Percentiles rank a stretch among this genome's conserved stretches.
These are phyloP conservation scores for Neurospora sp. DNA, from an alignment of 495 filamentous ascomycete genomes.

Conservation along the genomic window DNA sequence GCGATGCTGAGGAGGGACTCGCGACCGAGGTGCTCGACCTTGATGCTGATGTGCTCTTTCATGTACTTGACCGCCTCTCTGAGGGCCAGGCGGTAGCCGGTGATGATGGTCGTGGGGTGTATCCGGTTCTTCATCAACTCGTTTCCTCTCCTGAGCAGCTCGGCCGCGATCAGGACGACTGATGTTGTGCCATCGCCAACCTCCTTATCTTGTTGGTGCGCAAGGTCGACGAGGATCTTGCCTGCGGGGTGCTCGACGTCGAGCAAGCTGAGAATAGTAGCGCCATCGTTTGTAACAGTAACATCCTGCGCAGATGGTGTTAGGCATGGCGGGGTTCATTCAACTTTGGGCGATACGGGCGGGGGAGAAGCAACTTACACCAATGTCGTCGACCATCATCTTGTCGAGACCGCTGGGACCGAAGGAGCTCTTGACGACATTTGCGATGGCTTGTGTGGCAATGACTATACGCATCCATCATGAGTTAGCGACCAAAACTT, in stretches of 20 bases:
- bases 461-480: conserved; percentile 47
- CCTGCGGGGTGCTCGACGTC: conserved; percentile 97
- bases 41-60: conserved; percentile 93
- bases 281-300: conserved; percentile 97
- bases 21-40: conserved; percentile 80
- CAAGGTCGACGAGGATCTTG: conserved; percentile 95
- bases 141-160: conserved; percentile 88
- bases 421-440: conserved; percentile 98
- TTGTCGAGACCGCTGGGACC: conserved; percentile 95
- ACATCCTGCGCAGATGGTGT: conserved; percentile 56
- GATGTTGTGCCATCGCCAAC: conserved; percentile 97
- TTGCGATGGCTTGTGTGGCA: conserved; percentile 92
- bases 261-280: conserved; percentile 87
- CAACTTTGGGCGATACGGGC: neutral
- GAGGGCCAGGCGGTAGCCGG: conserved; percentile 89
- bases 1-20: conserved; percentile 91
- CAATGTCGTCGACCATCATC: conserved; percentile 99
- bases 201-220: conserved; percentile 98
- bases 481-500: conserved; percentile 16
- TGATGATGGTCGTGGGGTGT: conserved; percentile 99
- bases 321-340: conserved; percentile 10
- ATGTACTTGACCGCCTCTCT: conserved; percentile 97
- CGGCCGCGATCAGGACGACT: conserved; percentile 92
- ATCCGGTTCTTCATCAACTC: conserved; percentile 99
- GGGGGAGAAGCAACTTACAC: conserved; percentile 44